Base-by-base conservation (phyloP, 345 rosid genomes). In the Populus ilicifolia region DNA sequence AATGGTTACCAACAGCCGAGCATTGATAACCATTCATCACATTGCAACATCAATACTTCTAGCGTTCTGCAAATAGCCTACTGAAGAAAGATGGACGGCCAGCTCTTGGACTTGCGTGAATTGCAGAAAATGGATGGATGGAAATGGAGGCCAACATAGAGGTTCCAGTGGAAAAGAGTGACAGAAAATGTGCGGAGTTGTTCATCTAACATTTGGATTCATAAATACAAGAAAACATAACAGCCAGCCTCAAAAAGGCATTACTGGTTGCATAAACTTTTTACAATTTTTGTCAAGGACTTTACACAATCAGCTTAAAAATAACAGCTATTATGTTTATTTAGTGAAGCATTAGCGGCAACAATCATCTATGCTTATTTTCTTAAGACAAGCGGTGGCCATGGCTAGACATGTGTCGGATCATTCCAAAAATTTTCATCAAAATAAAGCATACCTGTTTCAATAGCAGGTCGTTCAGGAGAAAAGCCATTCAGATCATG, bases 401-500 rank as follows among this genome's bases (percentile, higher is more conserved):
- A 41, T 30, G 39, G 62, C 79, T 83, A 85, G 13, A 71, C 82
- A 23, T 56, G 83, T 5, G 83, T 77, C 73, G 78, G 46, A 64
- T 75, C 77, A 75, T 81, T 76, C 88, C 80, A 84, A 72, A 87
- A 77, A 68, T 73, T 76, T 48, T 84, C 92, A 80, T 90, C 86
- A 2, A 83, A 84, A 1, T 62, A 84, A 8, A 69, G 67, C 81
- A 82, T 73, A 80, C 84, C 89, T 54, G 79, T 61, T 67, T 89
- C 93, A 67, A 81, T 46, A 2, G 73, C 30, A 43, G 77, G n/a
- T 62, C 75, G 76, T 20, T 80, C 87, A 13, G 87, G 44, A 30
- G 80, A 72, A 72, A 75, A 54, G 7, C 6, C 39, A 78, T 74
- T 70, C 75, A 52, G 33, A 46, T 79, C 79, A 5, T 64, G 17